Conservation (phyloP, 345 rosid genomes). For the Lepidium africanum region DNA sequence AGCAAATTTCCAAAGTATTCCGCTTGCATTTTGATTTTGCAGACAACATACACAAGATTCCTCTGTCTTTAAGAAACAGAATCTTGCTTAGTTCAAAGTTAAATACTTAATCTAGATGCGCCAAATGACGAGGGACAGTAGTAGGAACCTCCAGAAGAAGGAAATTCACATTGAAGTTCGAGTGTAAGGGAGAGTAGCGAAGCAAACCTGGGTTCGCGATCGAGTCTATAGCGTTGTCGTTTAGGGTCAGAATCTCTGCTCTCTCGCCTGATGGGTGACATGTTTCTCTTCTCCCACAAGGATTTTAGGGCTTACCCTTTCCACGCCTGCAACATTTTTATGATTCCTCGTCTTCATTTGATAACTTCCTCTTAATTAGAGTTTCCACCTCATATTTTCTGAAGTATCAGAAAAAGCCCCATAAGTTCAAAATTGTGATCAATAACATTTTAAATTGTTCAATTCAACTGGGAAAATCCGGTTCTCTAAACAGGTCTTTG, state of each 20-base stretch:
- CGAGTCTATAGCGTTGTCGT: slow-evolving; percentile 44
- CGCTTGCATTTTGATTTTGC: not conserved
- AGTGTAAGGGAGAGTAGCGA: not conserved
- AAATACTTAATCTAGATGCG: not conserved
- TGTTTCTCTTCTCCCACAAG: slow-evolving; percentile 7
- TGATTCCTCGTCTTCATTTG: not conserved
- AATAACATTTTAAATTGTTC: not conserved
- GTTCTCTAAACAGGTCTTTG: not conserved
- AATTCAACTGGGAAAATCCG: not conserved
- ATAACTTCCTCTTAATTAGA: not conserved
- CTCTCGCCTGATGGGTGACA: slow-evolving; percentile 43
- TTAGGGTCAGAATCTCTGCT: slow-evolving; percentile 46
- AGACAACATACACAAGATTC: not conserved
- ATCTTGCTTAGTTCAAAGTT: not conserved
- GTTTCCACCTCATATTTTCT: not conserved
- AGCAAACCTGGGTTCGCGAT: slow-evolving; percentile 54
- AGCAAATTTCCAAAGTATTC: not conserved
- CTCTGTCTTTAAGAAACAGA: not conserved
- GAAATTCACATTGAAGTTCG: not conserved
- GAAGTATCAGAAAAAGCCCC: not conserved
- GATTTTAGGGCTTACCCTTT: slow-evolving; percentile 14
- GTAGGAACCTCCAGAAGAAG: not conserved
- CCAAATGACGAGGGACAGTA: not conserved
- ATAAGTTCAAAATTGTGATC: not conserved
- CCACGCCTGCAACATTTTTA: not conserved